Percentiles rank a stretch among this genome's conserved stretches.
These are phyloP conservation scores for Phytophthora citricola DNA, from an alignment of 352 stramenopile genomes.

Conservation along the genomic window DNA sequence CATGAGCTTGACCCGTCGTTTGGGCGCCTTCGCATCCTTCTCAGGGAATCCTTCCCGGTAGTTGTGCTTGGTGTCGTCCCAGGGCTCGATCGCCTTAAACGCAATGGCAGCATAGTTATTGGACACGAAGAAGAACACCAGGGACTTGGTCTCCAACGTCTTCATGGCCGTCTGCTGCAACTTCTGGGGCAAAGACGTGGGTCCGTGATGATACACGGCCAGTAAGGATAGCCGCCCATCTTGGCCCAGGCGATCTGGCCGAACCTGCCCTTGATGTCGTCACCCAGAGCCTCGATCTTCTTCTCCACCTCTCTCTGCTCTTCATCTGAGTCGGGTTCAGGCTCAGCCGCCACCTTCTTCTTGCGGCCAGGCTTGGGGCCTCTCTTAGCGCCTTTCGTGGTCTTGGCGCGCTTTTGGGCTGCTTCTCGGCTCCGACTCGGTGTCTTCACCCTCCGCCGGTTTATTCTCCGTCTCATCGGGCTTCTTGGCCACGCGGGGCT, in stretches of 20 bases:
- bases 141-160: conserved; percentile 70
- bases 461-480: conserved; percentile 13
- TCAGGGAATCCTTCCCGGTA: conserved; percentile 69
- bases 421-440: conserved; percentile 62
- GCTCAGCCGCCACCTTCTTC: conserved; percentile 40
- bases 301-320: conserved; percentile 42
- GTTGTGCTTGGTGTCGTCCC: conserved; percentile 74
- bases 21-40: conserved; percentile 79
- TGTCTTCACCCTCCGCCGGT: conserved; percentile 41
- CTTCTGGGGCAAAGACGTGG: conserved; percentile 56
- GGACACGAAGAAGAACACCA: conserved; percentile 82
- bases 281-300: conserved; percentile 55
- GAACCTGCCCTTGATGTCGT: conserved; percentile 73
- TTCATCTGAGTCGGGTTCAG: conserved; percentile 27
- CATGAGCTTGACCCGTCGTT: conserved; percentile 73
- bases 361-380: conserved; percentile 42
- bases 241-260: conserved; percentile 84
- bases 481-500: conserved; percentile 20
- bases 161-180: conserved; percentile 58
- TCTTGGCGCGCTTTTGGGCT: conserved; percentile 57
- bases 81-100: conserved; percentile 74
- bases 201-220: conserved; percentile 79
- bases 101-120: conserved; percentile 70
- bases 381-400: conserved; percentile 34
- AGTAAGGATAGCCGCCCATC: conserved; percentile 85